Base-by-base conservation (phyloP, 2,329 filamentous ascomycete genomes). In the Aspergillus tanneri region DNA sequence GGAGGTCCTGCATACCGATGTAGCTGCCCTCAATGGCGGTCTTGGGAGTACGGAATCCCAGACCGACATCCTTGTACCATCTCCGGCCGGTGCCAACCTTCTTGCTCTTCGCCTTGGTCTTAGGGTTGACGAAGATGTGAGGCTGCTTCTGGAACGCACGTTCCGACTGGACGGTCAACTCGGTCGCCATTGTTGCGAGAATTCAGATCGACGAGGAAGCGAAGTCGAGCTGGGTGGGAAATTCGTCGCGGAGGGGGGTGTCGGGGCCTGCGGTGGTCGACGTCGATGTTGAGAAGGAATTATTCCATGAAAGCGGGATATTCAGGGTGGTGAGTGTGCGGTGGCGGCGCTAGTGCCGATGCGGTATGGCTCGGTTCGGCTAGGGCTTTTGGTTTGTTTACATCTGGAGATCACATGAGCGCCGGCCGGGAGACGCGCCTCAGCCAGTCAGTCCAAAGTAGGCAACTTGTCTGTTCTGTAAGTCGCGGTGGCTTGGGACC, bases 71-170 rank as follows among this genome's bases (percentile, higher is more conserved):
- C 88, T 99, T 99, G 81, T 95, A 96, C 90, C 86, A 92, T 91
- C 91, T 86, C 79, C 89, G 87, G 70, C 89, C 87, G 86, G 95
- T 95, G 77, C 90, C 90, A 69, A 87, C 87, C 76, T 86, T 78
- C 70, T 78, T 86, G 77, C 81, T 80, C 75, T 87, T 89, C 74
- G 85, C 79, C 83, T 90, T 90, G 77, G 82, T 80, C 87, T 99
- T 99, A 75, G 87, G 83, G 87, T 97, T 96, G 72, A 88, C 85
- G 89, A 97, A 99, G 84, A 99, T 96, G 81, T 99, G 93, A 77
- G 93, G 93, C 85, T 99, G 92, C 87, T 99, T 99, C 81, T 97
- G 93, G 89, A 88, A 99, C 84, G 93, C 93, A 83, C 93, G 92
- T 87, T 99, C 93, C 77, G 90, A 95, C 87, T 99, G 93, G 79